A percentile compares a stretch with the other conserved stretches of the same genome.
Evolutionary conservation across 441 rosid species (phyloP).

Genomic region (Pelargonium fulgidum): DNA sequence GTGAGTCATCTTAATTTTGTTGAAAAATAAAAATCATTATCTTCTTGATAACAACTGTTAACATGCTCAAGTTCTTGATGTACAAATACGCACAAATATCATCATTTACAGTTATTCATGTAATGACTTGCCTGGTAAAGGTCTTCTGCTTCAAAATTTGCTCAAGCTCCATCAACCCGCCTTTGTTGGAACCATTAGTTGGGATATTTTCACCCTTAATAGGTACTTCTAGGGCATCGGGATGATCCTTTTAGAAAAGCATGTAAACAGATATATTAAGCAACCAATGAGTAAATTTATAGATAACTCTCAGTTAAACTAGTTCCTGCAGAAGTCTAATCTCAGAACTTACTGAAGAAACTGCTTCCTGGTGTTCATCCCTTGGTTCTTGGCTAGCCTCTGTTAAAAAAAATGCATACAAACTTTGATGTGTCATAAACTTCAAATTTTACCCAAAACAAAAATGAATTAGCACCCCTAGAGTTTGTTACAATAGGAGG

Average conservation of each 20-base stretch:
- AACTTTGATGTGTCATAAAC: background rate
- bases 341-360: constrained; percentile 32
- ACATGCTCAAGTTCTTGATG: background rate
- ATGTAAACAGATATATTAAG: constrained; percentile 22
- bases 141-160: constrained; percentile 52
- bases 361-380: constrained; percentile 23
- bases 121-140: constrained; percentile 47
- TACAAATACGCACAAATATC: background rate
- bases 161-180: constrained; percentile 45
- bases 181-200: constrained; percentile 23
- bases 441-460: background rate
- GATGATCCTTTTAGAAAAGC: constrained; percentile 28
- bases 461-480: background rate
- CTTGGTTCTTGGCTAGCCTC: constrained; percentile 27
- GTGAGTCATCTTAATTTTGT: background rate
- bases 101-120: constrained; percentile 2
- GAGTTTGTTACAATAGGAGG: background rate
- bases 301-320: background rate
- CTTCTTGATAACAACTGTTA: background rate
- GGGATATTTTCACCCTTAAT: constrained; percentile 22
- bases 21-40: background rate
- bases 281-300: background rate
- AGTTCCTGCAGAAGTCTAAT: background rate
- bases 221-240: constrained; percentile 30
- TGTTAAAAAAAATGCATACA: constrained; percentile 16